These are phyloP conservation scores for Leucosporidium creatinivorum DNA, from an alignment of 768 basidiomycete genomes.

Conservation along the genomic window DNA sequence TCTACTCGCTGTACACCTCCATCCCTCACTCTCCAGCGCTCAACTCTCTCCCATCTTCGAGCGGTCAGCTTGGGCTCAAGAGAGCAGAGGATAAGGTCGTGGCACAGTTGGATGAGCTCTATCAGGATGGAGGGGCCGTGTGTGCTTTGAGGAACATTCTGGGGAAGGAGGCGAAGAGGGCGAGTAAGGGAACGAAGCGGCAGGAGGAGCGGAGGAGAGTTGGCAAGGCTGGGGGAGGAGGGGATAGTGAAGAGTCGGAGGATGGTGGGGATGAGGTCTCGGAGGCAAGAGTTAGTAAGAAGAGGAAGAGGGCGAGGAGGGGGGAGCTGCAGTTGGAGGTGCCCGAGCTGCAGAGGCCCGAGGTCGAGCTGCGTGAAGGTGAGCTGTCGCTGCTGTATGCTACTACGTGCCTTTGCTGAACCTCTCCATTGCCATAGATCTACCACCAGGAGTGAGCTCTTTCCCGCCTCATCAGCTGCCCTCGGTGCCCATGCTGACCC, in stretches of 20 bases:
- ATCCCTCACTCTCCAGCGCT: neutral
- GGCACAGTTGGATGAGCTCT: neutral
- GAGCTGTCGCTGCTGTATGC: neutral
- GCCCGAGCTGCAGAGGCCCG: neutral
- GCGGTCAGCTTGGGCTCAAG: neutral
- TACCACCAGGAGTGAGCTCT: neutral
- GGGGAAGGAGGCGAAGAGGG: neutral
- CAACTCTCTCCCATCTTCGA: neutral
- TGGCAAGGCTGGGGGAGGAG: too few species aligned
- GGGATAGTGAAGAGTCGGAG: neutral
- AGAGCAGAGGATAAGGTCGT: neutral
- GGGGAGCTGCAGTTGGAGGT: neutral
- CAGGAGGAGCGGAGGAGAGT: neutral
- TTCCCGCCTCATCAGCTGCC: too few species aligned
- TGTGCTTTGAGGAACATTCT: neutral
- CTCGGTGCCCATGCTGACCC: too few species aligned
- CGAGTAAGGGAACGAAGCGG: neutral
- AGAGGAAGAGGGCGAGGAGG: neutral
- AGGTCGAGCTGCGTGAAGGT: neutral
- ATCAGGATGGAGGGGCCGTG: neutral
- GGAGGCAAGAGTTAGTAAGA: neutral
- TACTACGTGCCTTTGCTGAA: neutral
- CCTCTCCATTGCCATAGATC: neutral
- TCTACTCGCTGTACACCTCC: too few species aligned
- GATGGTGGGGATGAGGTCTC: neutral